Base-by-base conservation (phyloP, 169 alveolate species). In the Cryptosporidium viatorum region DNA sequence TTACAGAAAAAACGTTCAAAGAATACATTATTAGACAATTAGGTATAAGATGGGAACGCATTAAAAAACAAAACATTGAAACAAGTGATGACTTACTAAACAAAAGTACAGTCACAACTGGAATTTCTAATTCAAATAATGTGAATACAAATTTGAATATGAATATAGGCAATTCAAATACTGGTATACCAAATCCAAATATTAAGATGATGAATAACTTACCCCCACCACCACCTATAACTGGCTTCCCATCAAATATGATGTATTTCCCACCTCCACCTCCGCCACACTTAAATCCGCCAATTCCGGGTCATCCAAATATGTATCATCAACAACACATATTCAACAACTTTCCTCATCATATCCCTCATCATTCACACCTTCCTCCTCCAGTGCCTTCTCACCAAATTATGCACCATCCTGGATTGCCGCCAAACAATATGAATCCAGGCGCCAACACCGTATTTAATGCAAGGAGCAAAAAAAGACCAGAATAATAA, bases 1-100 rank as follows among this genome's bases (percentile, higher is more conserved):
- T 74, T 37, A 74, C 71, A 16, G 86, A 74, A 52, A 74, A 74
- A 74, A 58, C 86, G 4, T 74, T 74, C 33, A 74, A 74, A 60
- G 86, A 74, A 39, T 74, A 74, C 16, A 74, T 74, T 29, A 74
- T 74, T 39, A 74, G 86, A 58, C 86, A 74, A 35, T 60, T 74
- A 21, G 86, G 70, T 8, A 74, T 74, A 21, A 33, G 86, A 23
- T 74, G 86, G 86, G 86, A 74, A 51, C 70, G 86, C 21, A 74
- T 74, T 35, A 74, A 74, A 43, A 74, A 60, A 60, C 86, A 74
- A 39, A 74, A 52, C 45, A 74, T 74, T 51, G 86, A 74, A 74
- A 74, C 86, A 35, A 39, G 67, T 8, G 86, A 74, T 58, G 86
- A 74, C 18, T 29, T 59, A 21, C 39, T 74, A 6, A 74, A n/a